Conservation (phyloP, 163 green algal species). For the Scenedesmus sp. region DNA sequence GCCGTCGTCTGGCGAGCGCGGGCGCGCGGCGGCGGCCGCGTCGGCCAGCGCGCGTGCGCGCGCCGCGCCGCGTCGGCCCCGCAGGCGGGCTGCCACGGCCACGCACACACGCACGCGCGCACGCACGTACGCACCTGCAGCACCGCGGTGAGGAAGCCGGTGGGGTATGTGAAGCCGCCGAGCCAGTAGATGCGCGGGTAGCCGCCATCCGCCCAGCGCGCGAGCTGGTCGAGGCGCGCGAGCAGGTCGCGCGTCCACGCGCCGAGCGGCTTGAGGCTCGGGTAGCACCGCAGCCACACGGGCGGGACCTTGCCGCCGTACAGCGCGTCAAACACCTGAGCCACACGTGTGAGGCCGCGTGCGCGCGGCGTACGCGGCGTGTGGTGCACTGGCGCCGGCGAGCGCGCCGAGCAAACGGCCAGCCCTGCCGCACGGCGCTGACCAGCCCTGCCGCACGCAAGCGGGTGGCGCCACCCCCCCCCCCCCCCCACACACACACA, state of each 20-base stretch:
- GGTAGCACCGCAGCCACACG: constrained; percentile 84
- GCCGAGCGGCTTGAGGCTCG: constrained; percentile 82
- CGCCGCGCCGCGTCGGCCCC: too few relatives aligned
- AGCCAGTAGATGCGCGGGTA: constrained; percentile 89
- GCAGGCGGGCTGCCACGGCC: too few relatives aligned
- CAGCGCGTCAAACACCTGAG: constrained; percentile 71
- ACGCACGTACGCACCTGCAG: constrained; percentile 53
- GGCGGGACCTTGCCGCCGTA: constrained; percentile 67
- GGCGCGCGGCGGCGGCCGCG: too few relatives aligned
- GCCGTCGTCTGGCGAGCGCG: constrained; percentile 82
- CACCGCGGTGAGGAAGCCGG: constrained; percentile 75
- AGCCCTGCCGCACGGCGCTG: too few relatives aligned
- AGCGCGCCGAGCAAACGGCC: too few relatives aligned
- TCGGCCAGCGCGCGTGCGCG: too few relatives aligned
- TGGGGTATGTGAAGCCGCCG: constrained; percentile 87
- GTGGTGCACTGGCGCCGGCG: too few relatives aligned
- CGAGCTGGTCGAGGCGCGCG: constrained; percentile 77
- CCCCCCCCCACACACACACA: not conserved
- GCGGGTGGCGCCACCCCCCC: too few relatives aligned
- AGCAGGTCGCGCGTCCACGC: constrained; percentile 87
- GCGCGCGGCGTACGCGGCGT: too few relatives aligned
- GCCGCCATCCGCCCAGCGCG: constrained; percentile 70
- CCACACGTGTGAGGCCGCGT: too few relatives aligned
- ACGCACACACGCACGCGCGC: too few relatives aligned
- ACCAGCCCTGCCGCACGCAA: too few relatives aligned